These are phyloP conservation scores for Phoma sp. DNA, from an alignment of 2,329 filamentous ascomycete genomes.

Conservation along the genomic window DNA sequence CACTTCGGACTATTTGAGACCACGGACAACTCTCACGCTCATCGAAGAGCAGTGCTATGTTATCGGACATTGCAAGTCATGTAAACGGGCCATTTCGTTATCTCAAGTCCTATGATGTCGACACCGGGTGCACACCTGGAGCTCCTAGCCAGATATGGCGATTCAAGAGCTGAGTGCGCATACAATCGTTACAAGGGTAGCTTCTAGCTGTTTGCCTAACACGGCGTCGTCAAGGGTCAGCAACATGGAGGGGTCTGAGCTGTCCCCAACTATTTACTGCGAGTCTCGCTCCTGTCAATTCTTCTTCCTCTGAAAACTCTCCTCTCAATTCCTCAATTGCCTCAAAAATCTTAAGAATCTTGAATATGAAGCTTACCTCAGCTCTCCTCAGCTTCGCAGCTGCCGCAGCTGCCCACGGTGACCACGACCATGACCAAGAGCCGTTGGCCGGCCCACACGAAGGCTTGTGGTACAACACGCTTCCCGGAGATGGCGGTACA, in stretches of 20 bases:
- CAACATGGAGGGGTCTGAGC: slow-evolving; percentile 29
- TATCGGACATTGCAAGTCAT: background rate
- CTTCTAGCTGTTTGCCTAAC: slow-evolving; percentile 44
- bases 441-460: slow-evolving; percentile 69
- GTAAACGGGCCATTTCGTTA: background rate
- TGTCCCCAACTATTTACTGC: slow-evolving; percentile 30
- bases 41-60: background rate
- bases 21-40: background rate
- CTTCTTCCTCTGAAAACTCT: slow-evolving; percentile 1
- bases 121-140: slow-evolving; percentile 14
- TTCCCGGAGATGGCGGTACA: slow-evolving; percentile 83
- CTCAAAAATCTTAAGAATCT: slow-evolving; percentile 1
- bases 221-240: slow-evolving; percentile 34
- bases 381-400: slow-evolving; percentile 52
- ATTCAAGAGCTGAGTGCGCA: slow-evolving; percentile 29
- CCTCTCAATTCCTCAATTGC: background rate
- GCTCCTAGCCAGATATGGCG: slow-evolving; percentile 30
- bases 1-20: too few species aligned
- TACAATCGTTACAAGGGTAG: slow-evolving; percentile 32
- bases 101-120: slow-evolving; percentile 11
- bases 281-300: slow-evolving; percentile 9
- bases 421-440: slow-evolving; percentile 63
- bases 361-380: slow-evolving; percentile 37
- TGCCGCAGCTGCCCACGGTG: slow-evolving; percentile 64
- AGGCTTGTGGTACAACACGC: slow-evolving; percentile 79